These are phyloP conservation scores for Chaetomium sp. DNA, from an alignment of 2,329 filamentous ascomycete species.

Conservation along the genomic window DNA sequence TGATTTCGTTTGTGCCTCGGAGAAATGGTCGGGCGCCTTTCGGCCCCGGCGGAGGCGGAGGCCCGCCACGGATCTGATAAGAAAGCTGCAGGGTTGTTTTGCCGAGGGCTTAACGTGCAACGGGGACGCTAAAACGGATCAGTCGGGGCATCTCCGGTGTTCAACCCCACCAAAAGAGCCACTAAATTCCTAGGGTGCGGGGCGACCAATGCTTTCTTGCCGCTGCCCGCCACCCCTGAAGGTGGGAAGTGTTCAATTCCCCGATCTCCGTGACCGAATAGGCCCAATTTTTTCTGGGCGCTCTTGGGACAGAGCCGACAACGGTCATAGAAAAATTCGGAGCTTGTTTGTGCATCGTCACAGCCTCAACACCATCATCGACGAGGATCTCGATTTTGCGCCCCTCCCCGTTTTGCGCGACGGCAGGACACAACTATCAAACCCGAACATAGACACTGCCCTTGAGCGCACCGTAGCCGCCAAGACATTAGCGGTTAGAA, in stretches of 20 bases:
- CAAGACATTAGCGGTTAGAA: slow-evolving; percentile 7
- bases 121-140: slow-evolving; percentile 3
- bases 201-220: slow-evolving; percentile 13
- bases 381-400: neutral
- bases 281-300: slow-evolving; percentile 26
- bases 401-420: slow-evolving; percentile 12
- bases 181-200: slow-evolving; percentile 15
- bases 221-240: slow-evolving; percentile 18
- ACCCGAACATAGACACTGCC: neutral
- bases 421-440: slow-evolving; percentile 18
- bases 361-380: slow-evolving; percentile 20
- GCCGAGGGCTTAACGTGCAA: slow-evolving; percentile 17
- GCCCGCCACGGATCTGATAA: slow-evolving; percentile 31
- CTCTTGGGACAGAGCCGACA: slow-evolving; percentile 35
- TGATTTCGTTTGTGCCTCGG: slow-evolving; percentile 21
- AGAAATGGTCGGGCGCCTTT: slow-evolving; percentile 20
- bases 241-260: slow-evolving; percentile 16
- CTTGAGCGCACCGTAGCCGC: neutral
- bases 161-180: slow-evolving; percentile 4
- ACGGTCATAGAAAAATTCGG: slow-evolving; percentile 36
- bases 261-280: slow-evolving; percentile 30
- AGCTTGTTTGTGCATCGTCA: slow-evolving; percentile 24
- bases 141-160: slow-evolving; percentile 20
- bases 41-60: slow-evolving; percentile 25
- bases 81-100: slow-evolving; percentile 26